Base-by-base conservation (phyloP, 306 rosid genomes). In the Inga oerstediana region DNA sequence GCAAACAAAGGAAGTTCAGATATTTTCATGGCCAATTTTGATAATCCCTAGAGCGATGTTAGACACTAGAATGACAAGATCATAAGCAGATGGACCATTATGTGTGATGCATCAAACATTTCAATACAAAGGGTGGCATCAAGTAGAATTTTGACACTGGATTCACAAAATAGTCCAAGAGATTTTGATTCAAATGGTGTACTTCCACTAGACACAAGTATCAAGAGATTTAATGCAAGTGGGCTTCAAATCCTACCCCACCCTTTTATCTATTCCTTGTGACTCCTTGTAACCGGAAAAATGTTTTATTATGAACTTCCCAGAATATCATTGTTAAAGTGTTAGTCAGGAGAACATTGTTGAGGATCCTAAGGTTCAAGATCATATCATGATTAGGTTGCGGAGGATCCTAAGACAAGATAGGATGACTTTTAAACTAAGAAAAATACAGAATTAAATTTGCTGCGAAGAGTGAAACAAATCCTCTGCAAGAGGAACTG, bases 1-100 rank as follows among this genome's bases (percentile, higher is more conserved):
- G 92, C 86, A 85, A 79, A 62, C 79, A 73, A 72, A 0, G 6
- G 48, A 65, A 58, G 44, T 76, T 82, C 43, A 82, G 44, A 85
- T 56, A 44, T 17, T 76, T 10, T 64, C 17, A 69, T 35, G n/a
- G 11, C 71, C 35, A 22, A 8, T 76, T 24, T 76, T 11, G 5
- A 30, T n/a, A 30, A 51, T 65, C 72, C 70, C 41, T 59, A 12
- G 54, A 58, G 17, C 48, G 1, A 71, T 27, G 34, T 44, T 59
- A 7, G 35, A 54, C 27, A 66, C 10, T 49, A 65, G 51, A 67
- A 82, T 54, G 30, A 76, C 39, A 24, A 39, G 58, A 24, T 14
- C 45, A 83, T 39, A 35, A 76, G 51, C 17, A 10, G 39, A 75
- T 17, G 30, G 62, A 32, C 9, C 62, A 34, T 20, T n/a, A 41